Evolutionary conservation across 306 rosid species (phyloP).

Genomic region (Medicago ruthenica): DNA sequence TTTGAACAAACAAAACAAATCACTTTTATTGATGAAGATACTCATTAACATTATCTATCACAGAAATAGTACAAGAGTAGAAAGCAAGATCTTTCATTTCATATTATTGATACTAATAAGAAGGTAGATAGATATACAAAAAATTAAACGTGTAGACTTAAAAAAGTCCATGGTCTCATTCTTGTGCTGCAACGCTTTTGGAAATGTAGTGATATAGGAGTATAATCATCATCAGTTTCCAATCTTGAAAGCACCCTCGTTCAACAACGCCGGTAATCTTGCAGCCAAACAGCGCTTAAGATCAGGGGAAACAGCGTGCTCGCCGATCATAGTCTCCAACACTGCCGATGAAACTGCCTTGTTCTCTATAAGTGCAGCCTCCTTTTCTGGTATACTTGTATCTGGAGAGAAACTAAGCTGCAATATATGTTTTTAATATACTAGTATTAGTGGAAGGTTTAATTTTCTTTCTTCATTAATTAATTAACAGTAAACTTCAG

Average conservation of each 20-base stretch:
- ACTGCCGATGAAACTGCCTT: constrained; percentile 62
- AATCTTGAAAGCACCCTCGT: not conserved
- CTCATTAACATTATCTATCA: not conserved
- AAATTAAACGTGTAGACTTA: not conserved
- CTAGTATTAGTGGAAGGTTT: not conserved
- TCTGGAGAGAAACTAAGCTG: constrained; percentile 75
- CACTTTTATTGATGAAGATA: not conserved
- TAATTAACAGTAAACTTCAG: not conserved
- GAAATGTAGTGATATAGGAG: not conserved
- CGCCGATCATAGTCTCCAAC: constrained; percentile 74
- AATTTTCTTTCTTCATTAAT: no score
- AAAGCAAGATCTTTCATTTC: not conserved
- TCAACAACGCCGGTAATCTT: constrained; percentile 52
- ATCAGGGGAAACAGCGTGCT: constrained; percentile 89
- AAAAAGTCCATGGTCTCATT: not conserved
- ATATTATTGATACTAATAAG: not conserved
- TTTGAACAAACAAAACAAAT: not conserved
- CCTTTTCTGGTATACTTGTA: constrained; percentile 49
- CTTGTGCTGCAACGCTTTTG: not conserved
- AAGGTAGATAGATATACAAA: not conserved
- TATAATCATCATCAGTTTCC: not conserved
- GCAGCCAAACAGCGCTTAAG: constrained; percentile 66
- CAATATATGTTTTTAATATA: not conserved
- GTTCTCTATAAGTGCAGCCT: constrained; percentile 56
- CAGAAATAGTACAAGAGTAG: not conserved